Percentiles rank a stretch among this genome's conserved stretches.
Evolutionary conservation across 495 filamentous ascomycete genomes (phyloP).

Genomic region (Tuber magnatum): DNA sequence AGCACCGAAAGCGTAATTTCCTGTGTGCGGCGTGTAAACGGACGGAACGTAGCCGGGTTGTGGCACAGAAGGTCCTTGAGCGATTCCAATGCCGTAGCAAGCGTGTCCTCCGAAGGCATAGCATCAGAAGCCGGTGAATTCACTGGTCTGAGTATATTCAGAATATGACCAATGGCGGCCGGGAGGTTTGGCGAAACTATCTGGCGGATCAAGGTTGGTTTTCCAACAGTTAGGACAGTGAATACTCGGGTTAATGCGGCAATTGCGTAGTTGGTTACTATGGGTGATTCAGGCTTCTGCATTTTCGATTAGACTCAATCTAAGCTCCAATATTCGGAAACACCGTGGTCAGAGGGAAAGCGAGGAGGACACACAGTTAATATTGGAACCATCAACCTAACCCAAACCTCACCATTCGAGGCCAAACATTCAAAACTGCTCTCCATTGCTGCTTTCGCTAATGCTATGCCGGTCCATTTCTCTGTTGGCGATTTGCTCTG

Average conservation of each 20-base stretch:
- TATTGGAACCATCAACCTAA: conserved; percentile 33
- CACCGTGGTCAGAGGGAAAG: neutral
- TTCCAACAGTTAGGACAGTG: conserved; percentile 26
- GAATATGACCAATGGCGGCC: conserved; percentile 21
- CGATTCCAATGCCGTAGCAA: conserved; percentile 25
- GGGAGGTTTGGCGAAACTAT: conserved; percentile 39
- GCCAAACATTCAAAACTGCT: conserved; percentile 35
- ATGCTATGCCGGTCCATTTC: conserved; percentile 31
- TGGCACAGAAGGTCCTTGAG: conserved; percentile 29
- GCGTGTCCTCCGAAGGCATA: conserved; percentile 4
- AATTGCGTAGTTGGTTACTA: conserved; percentile 27
- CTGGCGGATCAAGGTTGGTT: conserved; percentile 35
- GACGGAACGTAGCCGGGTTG: conserved; percentile 38
- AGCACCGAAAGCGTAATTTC: conserved; percentile 24
- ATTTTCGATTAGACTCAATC: conserved; percentile 12
- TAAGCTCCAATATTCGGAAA: neutral
- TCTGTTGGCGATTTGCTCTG: conserved; percentile 30
- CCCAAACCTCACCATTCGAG: conserved; percentile 27
- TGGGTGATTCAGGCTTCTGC: conserved; percentile 35
- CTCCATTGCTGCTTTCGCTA: conserved; percentile 34
- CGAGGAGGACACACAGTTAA: conserved; percentile 21
- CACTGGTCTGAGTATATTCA: conserved; percentile 16
- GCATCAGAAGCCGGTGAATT: neutral
- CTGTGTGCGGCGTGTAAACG: conserved; percentile 24
- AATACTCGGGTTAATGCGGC: conserved; percentile 31